These are phyloP conservation scores for Annulohypoxylon moriforme DNA, from an alignment of 495 filamentous ascomycete species.

Conservation along the genomic window DNA sequence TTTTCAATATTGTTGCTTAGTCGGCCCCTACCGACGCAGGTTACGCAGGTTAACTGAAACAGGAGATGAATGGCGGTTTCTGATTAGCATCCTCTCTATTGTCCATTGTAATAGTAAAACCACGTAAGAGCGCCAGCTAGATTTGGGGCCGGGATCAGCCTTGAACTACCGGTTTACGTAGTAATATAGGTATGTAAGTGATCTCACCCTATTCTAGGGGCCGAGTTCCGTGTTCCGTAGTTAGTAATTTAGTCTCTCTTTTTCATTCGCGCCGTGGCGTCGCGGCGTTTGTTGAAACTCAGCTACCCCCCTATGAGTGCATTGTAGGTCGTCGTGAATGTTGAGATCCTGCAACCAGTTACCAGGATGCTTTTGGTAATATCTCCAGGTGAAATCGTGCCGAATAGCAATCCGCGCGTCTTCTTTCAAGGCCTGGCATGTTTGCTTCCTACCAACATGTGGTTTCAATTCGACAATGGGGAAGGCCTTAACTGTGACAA, in stretches of 20 bases:
- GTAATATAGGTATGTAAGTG: background rate
- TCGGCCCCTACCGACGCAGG: background rate
- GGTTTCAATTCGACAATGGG: background rate
- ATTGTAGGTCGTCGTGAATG: background rate
- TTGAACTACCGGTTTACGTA: background rate
- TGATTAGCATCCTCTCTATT: background rate
- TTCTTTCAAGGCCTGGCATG: background rate
- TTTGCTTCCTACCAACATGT: background rate
- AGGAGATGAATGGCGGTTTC: background rate
- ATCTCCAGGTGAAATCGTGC: background rate
- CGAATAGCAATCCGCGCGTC: background rate
- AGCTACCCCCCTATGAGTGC: background rate
- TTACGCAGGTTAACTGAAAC: background rate
- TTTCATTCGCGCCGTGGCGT: background rate
- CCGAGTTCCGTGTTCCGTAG: background rate
- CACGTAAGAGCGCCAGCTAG: background rate
- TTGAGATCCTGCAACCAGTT: slow-evolving; percentile 1
- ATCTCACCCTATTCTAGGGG: background rate
- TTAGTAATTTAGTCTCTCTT: background rate
- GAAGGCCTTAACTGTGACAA: background rate
- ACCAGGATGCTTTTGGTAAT: background rate
- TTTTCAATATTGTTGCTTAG: background rate
- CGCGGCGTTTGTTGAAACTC: background rate
- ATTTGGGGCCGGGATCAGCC: background rate
- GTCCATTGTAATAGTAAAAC: background rate